Evolutionary conservation across 257 asterid species (phyloP), one percentile per base, ranked within the genome.

Genomic region (Perilla frutescens): DNA sequence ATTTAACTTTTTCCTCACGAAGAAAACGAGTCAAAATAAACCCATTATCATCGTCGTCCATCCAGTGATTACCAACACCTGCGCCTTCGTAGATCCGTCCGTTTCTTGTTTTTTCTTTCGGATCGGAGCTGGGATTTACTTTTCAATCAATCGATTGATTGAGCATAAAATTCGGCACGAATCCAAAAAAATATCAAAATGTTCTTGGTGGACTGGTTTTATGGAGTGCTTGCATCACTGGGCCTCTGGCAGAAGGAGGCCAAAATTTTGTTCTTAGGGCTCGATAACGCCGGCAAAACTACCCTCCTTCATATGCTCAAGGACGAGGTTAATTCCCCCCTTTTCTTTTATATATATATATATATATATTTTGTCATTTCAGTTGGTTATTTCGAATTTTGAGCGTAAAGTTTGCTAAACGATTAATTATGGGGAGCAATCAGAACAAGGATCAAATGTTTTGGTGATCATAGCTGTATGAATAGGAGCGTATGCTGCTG

Each of bases 241-340:
- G 97, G 97, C 1, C 78, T 91, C 57, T 89, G 96, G 97, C 97
- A 91, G 70, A 91, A 91, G 76, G 97, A 91, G 80, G 97, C 97
- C 14, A 91, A 91, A 82, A 91, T 91, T 72, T 79, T 91, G 76
- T 91, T 91, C 51, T 50, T 91, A 34, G 97, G 97, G 54, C 96
- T 91, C 77, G 96, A 91, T 73, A 91, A 91, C 74, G 92, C 97
- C 76, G 97, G 96, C 72, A 91, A 91, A 69, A 91, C 97, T 61
- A 91, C 97, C 49, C 84, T 91, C 76, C 96, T 91, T 66, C 96
- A 91, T 70, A 89, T 91, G 97, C 85, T 89, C 80, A 89, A 91
- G 71, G 96, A 89, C 62, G 97, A 91, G 97, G 96, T 91, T 45
- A 3, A 3, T 72, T 68, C 37, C 48, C 15, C 34, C 39, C 41